phyloP scores from a whole-genome alignment of 2,329 filamentous ascomycete species.

The Periconia sp. region DNA sequence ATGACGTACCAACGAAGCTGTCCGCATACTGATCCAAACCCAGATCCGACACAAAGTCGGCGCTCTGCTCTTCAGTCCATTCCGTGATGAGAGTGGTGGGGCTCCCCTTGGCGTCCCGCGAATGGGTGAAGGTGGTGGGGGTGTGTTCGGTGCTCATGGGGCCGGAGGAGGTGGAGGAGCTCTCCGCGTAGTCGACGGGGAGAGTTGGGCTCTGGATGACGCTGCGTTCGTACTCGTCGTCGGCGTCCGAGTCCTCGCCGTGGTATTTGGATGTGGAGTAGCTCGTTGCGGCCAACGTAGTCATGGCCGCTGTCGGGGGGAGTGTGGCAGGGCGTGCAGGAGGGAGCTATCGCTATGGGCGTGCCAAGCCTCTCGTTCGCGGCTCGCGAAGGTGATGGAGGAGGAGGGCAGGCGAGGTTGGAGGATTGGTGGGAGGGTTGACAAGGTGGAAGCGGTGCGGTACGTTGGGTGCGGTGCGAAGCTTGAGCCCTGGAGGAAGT shows the following conservation, averaged over 20 bases:
- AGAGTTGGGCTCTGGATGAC: conserved; percentile 65
- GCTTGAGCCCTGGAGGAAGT: too few species aligned
- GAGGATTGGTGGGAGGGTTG: too few species aligned
- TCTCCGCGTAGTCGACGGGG: conserved; percentile 63
- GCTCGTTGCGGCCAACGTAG: conserved; percentile 28
- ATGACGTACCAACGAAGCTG: conserved; percentile 73
- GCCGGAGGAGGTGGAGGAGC: conserved; percentile 71
- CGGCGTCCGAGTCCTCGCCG: conserved; percentile 65
- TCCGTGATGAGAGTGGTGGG: conserved; percentile 76
- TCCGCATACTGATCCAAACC: conserved; percentile 82
- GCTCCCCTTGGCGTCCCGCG: conserved; percentile 62
- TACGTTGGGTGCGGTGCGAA: too few species aligned
- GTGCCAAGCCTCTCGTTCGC: too few species aligned
- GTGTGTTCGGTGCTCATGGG: conserved; percentile 73
- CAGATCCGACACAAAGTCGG: conserved; percentile 80
- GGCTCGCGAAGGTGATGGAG: background rate
- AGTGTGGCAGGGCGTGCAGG: background rate
- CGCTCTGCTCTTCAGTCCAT: conserved; percentile 85
- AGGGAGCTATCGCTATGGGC: background rate
- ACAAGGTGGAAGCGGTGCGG: too few species aligned
- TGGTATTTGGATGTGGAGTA: conserved; percentile 61
- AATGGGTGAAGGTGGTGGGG: conserved; percentile 74
- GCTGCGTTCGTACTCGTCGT: conserved; percentile 81
- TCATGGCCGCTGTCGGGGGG: background rate
- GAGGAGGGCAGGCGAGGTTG: background rate